Evolutionary conservation across 1,284 basidiomycete genomes (phyloP).

Genomic region (Malassezia equina): DNA sequence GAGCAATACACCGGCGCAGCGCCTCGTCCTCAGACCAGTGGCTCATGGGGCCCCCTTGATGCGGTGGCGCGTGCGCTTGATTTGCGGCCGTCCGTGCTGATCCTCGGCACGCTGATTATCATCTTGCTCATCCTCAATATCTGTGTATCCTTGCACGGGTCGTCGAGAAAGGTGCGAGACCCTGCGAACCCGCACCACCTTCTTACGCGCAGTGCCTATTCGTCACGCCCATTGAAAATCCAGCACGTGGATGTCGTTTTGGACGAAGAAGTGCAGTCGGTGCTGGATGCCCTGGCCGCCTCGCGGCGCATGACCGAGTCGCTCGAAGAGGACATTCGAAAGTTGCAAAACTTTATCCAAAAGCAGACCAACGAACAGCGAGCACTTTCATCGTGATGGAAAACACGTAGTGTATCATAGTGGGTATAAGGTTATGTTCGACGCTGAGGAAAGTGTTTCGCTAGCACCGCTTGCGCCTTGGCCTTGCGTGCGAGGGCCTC

Average conservation of each 20-base stretch:
- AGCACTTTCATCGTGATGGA: background rate
- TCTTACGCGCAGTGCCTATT: background rate
- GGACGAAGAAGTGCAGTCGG: conserved; percentile 8
- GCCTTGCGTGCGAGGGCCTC: conserved; percentile 1
- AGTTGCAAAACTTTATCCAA: conserved; percentile 2
- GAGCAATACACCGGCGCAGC: background rate
- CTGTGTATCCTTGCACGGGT: conserved; percentile 1
- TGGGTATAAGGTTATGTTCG: background rate
- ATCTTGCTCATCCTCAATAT: conserved; percentile 9
- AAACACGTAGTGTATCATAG: background rate
- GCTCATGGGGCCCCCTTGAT: background rate
- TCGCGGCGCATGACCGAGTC: conserved; percentile 18
- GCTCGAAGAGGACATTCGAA: conserved; percentile 7
- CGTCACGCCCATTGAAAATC: background rate
- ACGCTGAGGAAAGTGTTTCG: conserved; percentile 1
- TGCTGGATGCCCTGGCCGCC: conserved; percentile 21
- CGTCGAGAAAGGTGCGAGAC: background rate
- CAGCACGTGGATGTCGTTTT: conserved; percentile 5
- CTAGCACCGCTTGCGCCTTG: conserved; percentile 2
- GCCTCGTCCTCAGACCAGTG: background rate
- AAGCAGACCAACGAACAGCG: background rate
- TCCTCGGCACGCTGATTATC: conserved; percentile 5
- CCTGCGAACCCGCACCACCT: conserved; percentile 8
- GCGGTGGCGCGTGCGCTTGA: background rate
- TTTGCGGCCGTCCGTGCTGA: conserved; percentile 1